phyloP scores from a whole-genome alignment of 208 protist species.

The Spongospora subterranea region DNA sequence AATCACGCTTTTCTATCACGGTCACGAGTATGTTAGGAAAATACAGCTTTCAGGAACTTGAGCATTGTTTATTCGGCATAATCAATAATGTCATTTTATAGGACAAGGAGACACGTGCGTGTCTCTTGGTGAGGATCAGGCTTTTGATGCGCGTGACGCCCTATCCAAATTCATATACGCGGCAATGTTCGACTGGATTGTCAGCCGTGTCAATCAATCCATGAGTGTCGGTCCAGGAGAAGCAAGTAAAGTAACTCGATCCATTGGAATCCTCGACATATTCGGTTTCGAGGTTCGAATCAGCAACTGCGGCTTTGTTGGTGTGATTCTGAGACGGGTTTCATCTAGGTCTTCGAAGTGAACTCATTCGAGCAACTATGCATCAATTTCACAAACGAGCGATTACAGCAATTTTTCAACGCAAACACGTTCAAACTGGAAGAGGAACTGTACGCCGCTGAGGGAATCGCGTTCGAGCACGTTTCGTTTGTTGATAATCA shows the following conservation, averaged over 20 bases:
- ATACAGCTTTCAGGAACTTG: no score
- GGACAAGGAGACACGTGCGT: slow-evolving; percentile 20
- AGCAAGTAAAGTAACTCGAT: slow-evolving; percentile 55
- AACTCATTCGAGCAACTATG: slow-evolving; percentile 94
- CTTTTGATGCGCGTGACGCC: slow-evolving; percentile 62
- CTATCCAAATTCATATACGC: slow-evolving; percentile 61
- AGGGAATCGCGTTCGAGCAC: slow-evolving; percentile 64
- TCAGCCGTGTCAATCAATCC: slow-evolving; percentile 56
- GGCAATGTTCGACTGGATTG: slow-evolving; percentile 72
- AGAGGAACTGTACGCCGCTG: slow-evolving; percentile 64
- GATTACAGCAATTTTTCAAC: slow-evolving; percentile 71
- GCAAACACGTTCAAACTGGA: slow-evolving; percentile 67
- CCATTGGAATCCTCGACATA: slow-evolving; percentile 80
- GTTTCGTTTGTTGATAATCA: slow-evolving; percentile 61
- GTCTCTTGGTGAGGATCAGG: slow-evolving; percentile 25
- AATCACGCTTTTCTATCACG: no score
- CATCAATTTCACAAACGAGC: slow-evolving; percentile 93
- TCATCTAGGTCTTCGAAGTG: slow-evolving; percentile 73
- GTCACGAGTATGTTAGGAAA: no score
- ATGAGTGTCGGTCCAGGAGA: slow-evolving; percentile 25
- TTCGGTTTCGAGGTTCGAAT: slow-evolving; percentile 78
- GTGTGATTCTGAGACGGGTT: slow-evolving; percentile 28
- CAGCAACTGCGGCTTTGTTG: neutral
- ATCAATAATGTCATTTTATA: no score
- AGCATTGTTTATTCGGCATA: no score